Percentiles rank a stretch among this genome's conserved stretches.
Conservation (phyloP, 2,329 filamentous ascomycete species). For the Cercospora zeae-maydis region DNA sequence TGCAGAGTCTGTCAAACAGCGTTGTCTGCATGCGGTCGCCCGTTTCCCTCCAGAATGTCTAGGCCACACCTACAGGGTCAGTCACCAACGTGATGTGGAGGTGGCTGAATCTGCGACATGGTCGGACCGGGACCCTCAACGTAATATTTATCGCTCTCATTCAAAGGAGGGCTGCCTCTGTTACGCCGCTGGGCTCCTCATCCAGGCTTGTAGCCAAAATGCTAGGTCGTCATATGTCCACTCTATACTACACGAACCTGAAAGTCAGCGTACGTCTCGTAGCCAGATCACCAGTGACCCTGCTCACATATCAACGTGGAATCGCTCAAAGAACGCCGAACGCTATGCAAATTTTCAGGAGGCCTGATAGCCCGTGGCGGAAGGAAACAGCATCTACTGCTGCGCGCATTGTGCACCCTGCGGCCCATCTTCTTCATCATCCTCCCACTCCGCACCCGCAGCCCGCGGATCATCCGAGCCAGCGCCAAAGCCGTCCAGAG, state of each 20-base stretch:
- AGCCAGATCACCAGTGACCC: not conserved
- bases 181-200: not conserved
- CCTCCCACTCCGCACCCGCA: constrained; percentile 66
- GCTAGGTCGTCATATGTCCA: not conserved
- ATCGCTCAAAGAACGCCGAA: constrained; percentile 1
- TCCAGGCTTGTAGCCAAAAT: not conserved
- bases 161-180: not conserved
- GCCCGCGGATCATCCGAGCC: constrained; percentile 65
- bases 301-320: not conserved
- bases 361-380: not conserved
- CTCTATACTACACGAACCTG: not conserved
- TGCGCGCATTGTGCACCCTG: constrained; percentile 68
- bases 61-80: too few relatives aligned
- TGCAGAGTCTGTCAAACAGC: too few relatives aligned
- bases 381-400: constrained; percentile 50
- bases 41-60: too few relatives aligned
- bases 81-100: too few relatives aligned
- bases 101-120: not conserved
- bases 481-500: constrained; percentile 79
- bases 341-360: not conserved
- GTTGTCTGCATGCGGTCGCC: too few relatives aligned
- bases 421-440: constrained; percentile 55
- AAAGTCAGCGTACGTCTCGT: not conserved
- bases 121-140: not conserved
- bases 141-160: not conserved